Evolutionary conservation across 2,329 filamentous ascomycete genomes (phyloP).

Genomic region (Thielaviopsis musarum): DNA sequence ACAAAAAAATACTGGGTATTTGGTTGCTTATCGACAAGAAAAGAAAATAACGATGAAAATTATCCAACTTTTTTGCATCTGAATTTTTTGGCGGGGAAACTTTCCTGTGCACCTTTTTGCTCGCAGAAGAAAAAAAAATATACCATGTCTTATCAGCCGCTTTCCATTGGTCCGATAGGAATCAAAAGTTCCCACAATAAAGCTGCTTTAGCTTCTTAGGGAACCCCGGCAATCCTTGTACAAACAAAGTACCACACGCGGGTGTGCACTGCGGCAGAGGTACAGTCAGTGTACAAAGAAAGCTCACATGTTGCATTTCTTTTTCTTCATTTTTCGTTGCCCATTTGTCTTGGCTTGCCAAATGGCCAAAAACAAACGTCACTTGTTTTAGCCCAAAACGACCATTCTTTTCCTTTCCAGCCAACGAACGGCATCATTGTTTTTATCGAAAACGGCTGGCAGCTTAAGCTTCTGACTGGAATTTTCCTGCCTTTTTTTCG

Average conservation of each 20-base stretch:
- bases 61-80: background rate
- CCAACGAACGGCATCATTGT: background rate
- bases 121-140: background rate
- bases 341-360: background rate
- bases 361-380: background rate
- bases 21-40: background rate
- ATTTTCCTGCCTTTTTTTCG: too few species aligned
- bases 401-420: background rate
- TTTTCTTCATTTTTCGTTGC: background rate
- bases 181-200: background rate
- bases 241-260: background rate
- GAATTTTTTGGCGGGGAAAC: background rate
- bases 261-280: too few species aligned
- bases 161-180: slow-evolving; percentile 1
- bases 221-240: background rate
- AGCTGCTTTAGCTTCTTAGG: background rate
- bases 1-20: too few species aligned
- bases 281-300: background rate
- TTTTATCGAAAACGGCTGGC: background rate
- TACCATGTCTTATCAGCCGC: background rate
- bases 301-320: too few species aligned
- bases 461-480: background rate
- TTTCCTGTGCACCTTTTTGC: background rate
- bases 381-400: background rate
- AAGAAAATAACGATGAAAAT: background rate